Evolutionary conservation across 2,329 filamentous ascomycete genomes (phyloP).

Genomic region (Trichoderma brevicompactum): DNA sequence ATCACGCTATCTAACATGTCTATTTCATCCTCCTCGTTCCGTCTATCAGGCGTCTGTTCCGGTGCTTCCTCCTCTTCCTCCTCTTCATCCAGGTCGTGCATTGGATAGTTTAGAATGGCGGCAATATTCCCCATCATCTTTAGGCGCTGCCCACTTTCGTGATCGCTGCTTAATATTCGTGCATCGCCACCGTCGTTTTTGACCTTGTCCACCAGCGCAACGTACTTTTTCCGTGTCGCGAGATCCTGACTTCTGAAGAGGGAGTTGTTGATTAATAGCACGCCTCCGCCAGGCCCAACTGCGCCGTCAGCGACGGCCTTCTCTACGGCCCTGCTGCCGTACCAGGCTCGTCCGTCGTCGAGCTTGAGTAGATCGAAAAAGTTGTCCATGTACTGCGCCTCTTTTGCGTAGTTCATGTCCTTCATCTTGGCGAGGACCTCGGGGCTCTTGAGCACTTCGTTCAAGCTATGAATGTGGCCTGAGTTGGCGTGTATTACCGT

Average conservation of each 20-base stretch:
- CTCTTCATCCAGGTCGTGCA: conserved; percentile 78
- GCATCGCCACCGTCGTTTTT: conserved; percentile 84
- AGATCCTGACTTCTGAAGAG: conserved; percentile 86
- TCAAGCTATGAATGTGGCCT: conserved; percentile 83
- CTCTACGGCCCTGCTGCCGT: conserved; percentile 81
- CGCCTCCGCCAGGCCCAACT: conserved; percentile 82
- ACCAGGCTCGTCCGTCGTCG: conserved; percentile 89
- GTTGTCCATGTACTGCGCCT: conserved; percentile 82
- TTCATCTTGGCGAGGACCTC: conserved; percentile 77
- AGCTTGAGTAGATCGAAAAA: conserved; percentile 77
- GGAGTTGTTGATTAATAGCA: conserved; percentile 83
- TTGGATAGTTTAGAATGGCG: conserved; percentile 86
- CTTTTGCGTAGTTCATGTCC: conserved; percentile 85
- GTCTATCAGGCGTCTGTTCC: conserved; percentile 18
- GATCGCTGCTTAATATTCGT: conserved; percentile 85
- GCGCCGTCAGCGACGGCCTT: conserved; percentile 84
- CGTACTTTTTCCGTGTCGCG: conserved; percentile 76
- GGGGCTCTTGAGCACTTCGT: conserved; percentile 82
- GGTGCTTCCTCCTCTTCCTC: conserved; percentile 50
- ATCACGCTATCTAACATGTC: conserved; percentile 44
- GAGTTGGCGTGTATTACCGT: conserved; percentile 83
- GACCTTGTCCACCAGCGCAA: conserved; percentile 86
- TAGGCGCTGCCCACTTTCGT: conserved; percentile 87
- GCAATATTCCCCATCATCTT: conserved; percentile 86
- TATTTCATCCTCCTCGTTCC: conserved; percentile 38